Base-by-base conservation (phyloP, 331 rosid species). In the Acacia concinna region DNA sequence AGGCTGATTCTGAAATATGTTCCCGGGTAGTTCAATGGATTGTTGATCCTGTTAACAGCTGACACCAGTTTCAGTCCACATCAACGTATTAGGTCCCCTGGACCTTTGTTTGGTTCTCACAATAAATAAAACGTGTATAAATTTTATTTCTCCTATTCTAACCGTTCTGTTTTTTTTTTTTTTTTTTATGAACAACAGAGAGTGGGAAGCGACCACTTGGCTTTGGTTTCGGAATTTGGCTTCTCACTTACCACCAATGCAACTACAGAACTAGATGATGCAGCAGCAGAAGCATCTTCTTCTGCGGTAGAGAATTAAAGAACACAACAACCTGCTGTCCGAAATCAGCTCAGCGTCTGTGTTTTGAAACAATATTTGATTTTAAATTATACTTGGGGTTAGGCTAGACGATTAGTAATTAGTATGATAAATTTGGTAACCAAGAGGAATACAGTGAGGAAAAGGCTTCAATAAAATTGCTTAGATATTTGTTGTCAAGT, bases 171-270 rank as follows among this genome's bases (percentile, higher is more conserved):
- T 75, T 79, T 69, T 2, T 43, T 71, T 75, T 79, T 67, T 12
- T 67, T 43, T 68, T 75, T 77, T 63, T 1, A 6, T 83, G 75
- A 75, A 77, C 77, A 62, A 75, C 85, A 94, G 98, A 85, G 74
- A 82, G 83, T 94, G 79, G 98, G 98, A 68, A 92, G 98, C 74
- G 97, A 94, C 79, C 98, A 90, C 82, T 85, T 92, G 87, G 92
- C 91, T 38, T 85, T 94, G 87, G 93, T 90, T 54, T 83, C 93
- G 21, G 97, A 94, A 84, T 89, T 94, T 84, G 86, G 88, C 82
- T 92, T 92, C 88, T 78, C 86, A 35, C 74, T 37, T 78, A 69
- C 82, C 20, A 15, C 57, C 13, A 77, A 68, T 46, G 74, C 41
- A 40, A 40, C 81, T 62, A 40, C 56, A 5, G 79, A 71, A 44